phyloP scores from a whole-genome alignment of 495 filamentous ascomycete genomes.

The Aspergillus campestris region DNA sequence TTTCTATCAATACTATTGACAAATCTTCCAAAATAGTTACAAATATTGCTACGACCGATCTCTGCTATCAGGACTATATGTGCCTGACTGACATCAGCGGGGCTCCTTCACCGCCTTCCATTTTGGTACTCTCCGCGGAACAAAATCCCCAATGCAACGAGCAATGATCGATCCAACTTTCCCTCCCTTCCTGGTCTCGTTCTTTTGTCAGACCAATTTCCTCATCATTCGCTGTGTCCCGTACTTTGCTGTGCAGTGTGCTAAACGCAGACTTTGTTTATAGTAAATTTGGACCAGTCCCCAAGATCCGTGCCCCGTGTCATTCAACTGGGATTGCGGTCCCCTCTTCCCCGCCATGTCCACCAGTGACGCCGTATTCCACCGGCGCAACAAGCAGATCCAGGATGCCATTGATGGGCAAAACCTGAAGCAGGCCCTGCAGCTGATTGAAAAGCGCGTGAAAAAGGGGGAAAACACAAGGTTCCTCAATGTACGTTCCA shows the following conservation, averaged over 20 bases:
- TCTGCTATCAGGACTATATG: too few species aligned
- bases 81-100: background rate
- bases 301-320: background rate
- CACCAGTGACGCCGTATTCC: slow-evolving; percentile 35
- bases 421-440: slow-evolving; percentile 50
- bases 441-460: slow-evolving; percentile 50
- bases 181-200: slow-evolving; percentile 7
- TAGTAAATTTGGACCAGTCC: background rate
- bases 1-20: too few species aligned
- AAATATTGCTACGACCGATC: too few species aligned
- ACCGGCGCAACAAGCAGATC: slow-evolving; percentile 50
- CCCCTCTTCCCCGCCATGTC: slow-evolving; percentile 19
- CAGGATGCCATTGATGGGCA: slow-evolving; percentile 49
- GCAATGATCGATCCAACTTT: slow-evolving; percentile 6
- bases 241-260: slow-evolving; percentile 24
- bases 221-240: slow-evolving; percentile 19
- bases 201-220: background rate
- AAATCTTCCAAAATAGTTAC: too few species aligned
- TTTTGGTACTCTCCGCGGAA: slow-evolving; percentile 21
- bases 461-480: slow-evolving; percentile 50
- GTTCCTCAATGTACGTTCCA: slow-evolving; percentile 27
- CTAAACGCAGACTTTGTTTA: background rate
- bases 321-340: background rate
- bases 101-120: slow-evolving; percentile 19
- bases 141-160: slow-evolving; percentile 8